phyloP scores from a whole-genome alignment of 306 rosid species.

The Hylodesmum podocarpum region DNA sequence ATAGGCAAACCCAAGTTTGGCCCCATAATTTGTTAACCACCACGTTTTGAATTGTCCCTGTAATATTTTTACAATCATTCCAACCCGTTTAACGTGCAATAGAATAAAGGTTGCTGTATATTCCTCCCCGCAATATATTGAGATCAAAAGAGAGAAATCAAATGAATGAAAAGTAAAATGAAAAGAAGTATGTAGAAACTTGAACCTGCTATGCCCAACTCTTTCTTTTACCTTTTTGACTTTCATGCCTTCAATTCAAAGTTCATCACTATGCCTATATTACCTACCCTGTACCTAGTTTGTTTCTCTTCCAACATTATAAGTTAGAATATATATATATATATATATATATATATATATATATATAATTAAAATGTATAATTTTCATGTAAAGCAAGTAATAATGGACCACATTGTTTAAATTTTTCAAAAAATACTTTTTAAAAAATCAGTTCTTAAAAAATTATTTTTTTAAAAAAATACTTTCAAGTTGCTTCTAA shows the following conservation, averaged over 20 bases:
- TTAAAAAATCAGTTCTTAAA: too few relatives aligned
- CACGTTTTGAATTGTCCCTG: conserved; percentile 5
- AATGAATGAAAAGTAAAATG: background rate
- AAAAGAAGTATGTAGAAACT: background rate
- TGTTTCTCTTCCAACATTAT: background rate
- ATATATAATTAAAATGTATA: too few relatives aligned
- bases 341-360: too few relatives aligned
- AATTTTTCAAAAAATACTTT: too few relatives aligned
- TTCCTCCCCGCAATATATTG: background rate
- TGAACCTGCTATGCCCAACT: conserved; percentile 3
- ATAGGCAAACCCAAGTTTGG: conserved; percentile 23
- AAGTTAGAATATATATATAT: background rate
- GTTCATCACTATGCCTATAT: conserved; percentile 5
- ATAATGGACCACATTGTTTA: too few relatives aligned
- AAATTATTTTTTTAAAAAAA: too few relatives aligned
- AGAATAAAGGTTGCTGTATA: background rate
- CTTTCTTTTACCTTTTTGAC: conserved; percentile 28
- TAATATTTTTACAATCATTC: conserved; percentile 29
- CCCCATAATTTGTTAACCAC: conserved; percentile 41
- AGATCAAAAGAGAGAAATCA: background rate
- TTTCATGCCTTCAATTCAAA: conserved; percentile 22
- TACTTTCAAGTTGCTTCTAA: too few relatives aligned
- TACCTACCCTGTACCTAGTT: background rate
- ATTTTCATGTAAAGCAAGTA: background rate
- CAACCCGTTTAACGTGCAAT: conserved; percentile 9